Evolutionary conservation across 1,139 yeast genomes (phyloP), one percentile per base, ranked within the genome.

Genomic region (Wickerhamomyces sp.): DNA sequence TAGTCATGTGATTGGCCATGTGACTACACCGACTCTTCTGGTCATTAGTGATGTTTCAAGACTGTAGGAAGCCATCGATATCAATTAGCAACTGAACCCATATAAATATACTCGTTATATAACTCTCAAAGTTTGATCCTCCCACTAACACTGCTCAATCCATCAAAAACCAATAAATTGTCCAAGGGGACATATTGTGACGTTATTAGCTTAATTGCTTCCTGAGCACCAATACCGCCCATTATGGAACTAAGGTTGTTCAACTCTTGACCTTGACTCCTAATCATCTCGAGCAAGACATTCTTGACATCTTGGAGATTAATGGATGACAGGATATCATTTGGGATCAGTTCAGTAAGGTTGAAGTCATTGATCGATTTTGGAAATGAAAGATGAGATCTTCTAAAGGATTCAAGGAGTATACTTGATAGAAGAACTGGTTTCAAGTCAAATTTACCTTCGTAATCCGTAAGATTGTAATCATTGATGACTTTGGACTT

Each of bases 191-290:
- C 73, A 55, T 88, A 89, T 61, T 89, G 96, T 31, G 74, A 71
- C 6, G 94, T 77, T n/a, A 83, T 60, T 6, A 84, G 56, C 65
- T 58, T 84, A 50, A 84, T 69, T 23, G 77, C 79, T 58, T 89
- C 96, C 59, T 89, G 96, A n/a, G 89, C 83, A 0, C 80, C 91
- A 27, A 88, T 69, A 1, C 95, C 96, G 4, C 96, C 96, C 58
- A 86, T 68, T 7, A 86, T 62, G 0, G 84, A 65, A 1, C 79
- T 65, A 18, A 75, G 71, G 49, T 76, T 76, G 44, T 73, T 68
- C 18, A 79, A 46, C 50, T 75, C 78, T 0, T 54, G 52, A 3
- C 76, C 73, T 6, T 68, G 64, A 10, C 67, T 58, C 40, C 82
- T 64, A 5, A 66, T 43, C 4, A 69, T 23, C 47, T 70, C 73